Evolutionary conservation across 2,329 filamentous ascomycete species (phyloP).

Genomic region (Hymenoscyphus repandus): DNA sequence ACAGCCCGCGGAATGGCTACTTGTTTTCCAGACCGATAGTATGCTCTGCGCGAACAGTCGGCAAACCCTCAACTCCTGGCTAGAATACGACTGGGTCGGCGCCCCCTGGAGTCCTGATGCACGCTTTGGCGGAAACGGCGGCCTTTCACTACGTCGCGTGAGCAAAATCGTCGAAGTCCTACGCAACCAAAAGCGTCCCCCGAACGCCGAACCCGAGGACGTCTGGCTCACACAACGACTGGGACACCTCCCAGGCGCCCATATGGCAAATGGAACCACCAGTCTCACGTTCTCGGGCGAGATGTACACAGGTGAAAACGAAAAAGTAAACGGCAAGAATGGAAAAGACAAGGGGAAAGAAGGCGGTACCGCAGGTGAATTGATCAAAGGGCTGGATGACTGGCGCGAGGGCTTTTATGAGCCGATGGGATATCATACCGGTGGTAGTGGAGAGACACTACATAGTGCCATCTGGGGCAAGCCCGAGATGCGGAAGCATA

Average conservation of each 20-base stretch:
- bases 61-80: constrained; percentile 31
- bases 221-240: constrained; percentile 51
- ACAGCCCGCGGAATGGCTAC: constrained; percentile 46
- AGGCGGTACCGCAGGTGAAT: constrained; percentile 21
- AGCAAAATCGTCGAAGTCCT: constrained; percentile 49
- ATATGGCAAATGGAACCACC: constrained; percentile 47
- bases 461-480: constrained; percentile 45
- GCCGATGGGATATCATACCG: constrained; percentile 55
- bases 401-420: constrained; percentile 49
- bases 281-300: constrained; percentile 47
- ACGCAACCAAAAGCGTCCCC: constrained; percentile 39
- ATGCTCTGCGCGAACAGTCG: constrained; percentile 50
- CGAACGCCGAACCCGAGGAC: constrained; percentile 46
- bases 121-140: constrained; percentile 31
- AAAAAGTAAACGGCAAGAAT: constrained; percentile 24
- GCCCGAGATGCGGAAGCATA: constrained; percentile 41
- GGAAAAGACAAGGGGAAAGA: constrained; percentile 18
- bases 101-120: constrained; percentile 31
- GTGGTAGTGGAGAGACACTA: constrained; percentile 42
- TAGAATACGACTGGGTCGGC: constrained; percentile 34
- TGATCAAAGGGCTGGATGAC: constrained; percentile 41
- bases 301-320: constrained; percentile 36
- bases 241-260: constrained; percentile 42
- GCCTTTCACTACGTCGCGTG: constrained; percentile 44
- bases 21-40: constrained; percentile 52